Base-by-base conservation (phyloP, 257 asterid genomes). In the Marsdenia floribunda region DNA sequence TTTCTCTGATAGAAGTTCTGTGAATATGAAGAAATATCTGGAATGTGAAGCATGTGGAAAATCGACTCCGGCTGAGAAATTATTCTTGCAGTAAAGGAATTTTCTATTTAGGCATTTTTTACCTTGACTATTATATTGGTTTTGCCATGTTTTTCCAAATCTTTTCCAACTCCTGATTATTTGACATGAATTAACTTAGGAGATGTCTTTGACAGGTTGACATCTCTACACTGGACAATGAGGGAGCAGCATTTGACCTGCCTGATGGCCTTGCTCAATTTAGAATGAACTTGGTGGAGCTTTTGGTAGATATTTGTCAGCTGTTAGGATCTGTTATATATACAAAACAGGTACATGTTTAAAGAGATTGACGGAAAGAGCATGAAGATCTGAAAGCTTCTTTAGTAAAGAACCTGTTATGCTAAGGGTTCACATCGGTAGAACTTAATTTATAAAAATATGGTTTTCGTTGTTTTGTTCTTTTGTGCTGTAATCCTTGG, bases 201-300 rank as follows among this genome's bases (percentile, higher is more conserved):
- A 57, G 55, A 13, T 33, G 4, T 79, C 68, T 82, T 77, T 35
- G 78, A 73, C 89, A 93, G 98, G 92, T 93, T 66, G 93, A 91
- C 74, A 89, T 83, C 73, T 78, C 88, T 80, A 86, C 92, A 40
- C 85, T 83, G 73, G 80, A 82, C 70, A 91, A 83, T 64, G 81
- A 82, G 2, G 86, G 90, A 70, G 82, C 81, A 73, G 81, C 80
- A 75, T 77, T 89, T 80, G 92, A 85, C 71, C 84, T 93, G 78
- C 97, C 97, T 72, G 88, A 83, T 82, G 87, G 88, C 88, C 92
- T 93, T 35, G 89, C 78, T 68, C 98, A 90, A 74, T 88, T 93
- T 76, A 89, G 98, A 89, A 82, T 84, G 88, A 89, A 88, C 75
- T 79, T 88, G 84, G 85, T 86, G 81, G 98, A 93, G 83, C 90